phyloP scores from a whole-genome alignment of 2,329 filamentous ascomycete genomes.

The Mycocentrospora acerina region DNA sequence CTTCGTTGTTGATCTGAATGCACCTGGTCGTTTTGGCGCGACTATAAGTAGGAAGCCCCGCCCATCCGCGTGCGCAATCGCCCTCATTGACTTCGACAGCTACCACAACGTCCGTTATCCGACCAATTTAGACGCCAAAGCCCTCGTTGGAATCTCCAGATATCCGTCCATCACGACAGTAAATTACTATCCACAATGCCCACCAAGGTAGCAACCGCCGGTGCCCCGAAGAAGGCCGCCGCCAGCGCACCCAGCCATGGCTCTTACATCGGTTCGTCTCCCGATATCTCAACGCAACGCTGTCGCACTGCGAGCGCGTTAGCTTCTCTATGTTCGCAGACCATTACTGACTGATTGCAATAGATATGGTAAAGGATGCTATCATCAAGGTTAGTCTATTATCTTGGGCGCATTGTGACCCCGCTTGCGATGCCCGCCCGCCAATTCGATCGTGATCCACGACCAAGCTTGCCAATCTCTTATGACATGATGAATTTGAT shows the following conservation, averaged over 20 bases:
- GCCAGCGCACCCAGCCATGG: conserved; percentile 58
- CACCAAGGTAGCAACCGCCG: conserved; percentile 63
- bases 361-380: conserved; percentile 74
- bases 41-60: conserved; percentile 32
- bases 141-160: conserved; percentile 40
- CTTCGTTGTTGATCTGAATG: conserved; percentile 34
- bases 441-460: conserved; percentile 32
- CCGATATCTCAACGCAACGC: conserved; percentile 46
- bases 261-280: conserved; percentile 64
- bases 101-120: conserved; percentile 20
- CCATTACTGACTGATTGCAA: conserved; percentile 53
- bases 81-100: conserved; percentile 28
- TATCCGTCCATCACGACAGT: conserved; percentile 24
- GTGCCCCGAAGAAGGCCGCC: conserved; percentile 60
- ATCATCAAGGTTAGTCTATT: conserved; percentile 67
- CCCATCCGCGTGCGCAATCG: conserved; percentile 28
- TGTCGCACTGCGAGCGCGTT: conserved; percentile 47
- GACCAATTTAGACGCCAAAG: conserved; percentile 20
- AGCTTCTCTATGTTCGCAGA: conserved; percentile 52
- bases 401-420: conserved; percentile 50
- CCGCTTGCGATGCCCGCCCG: conserved; percentile 40
- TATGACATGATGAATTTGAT: conserved; percentile 14
- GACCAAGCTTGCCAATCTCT: conserved; percentile 17
- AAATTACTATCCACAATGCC: conserved; percentile 55
- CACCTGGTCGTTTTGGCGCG: conserved; percentile 26